These are phyloP conservation scores for Cryptococcus sp. DNA, from an alignment of 1,284 basidiomycete species.

Conservation along the genomic window DNA sequence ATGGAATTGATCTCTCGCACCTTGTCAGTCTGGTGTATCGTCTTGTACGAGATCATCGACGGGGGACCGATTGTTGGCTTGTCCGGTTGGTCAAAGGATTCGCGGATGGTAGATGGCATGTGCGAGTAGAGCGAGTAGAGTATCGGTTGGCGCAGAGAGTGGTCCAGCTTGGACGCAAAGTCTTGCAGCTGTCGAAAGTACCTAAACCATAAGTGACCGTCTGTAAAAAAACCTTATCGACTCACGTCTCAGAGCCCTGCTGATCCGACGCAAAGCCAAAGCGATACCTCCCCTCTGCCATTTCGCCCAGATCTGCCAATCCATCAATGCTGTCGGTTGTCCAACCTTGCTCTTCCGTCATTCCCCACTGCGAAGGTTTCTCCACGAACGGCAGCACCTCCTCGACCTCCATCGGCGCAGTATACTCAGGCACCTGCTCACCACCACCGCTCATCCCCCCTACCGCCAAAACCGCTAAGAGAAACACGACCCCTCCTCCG, in stretches of 20 bases:
- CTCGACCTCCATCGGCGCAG: not conserved
- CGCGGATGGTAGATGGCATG: constrained; percentile 13
- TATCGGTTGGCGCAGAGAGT: constrained; percentile 10
- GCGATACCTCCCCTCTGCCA: constrained; percentile 21
- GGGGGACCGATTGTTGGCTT: constrained; percentile 1
- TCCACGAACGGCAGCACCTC: not conserved
- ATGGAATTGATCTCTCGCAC: constrained; percentile 1
- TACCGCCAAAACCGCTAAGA: not conserved
- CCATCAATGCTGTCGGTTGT: not conserved
- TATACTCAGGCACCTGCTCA: too few relatives aligned
- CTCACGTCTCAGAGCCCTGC: constrained; percentile 18
- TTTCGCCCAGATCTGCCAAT: constrained; percentile 20
- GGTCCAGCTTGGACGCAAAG: constrained; percentile 13
- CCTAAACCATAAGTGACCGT: constrained; percentile 2
- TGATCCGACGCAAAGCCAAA: constrained; percentile 12
- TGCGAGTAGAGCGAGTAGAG: constrained; percentile 13
- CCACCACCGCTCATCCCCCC: not conserved
- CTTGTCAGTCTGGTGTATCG: constrained; percentile 41
- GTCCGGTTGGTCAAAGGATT: constrained; percentile 6
- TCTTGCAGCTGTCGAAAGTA: constrained; percentile 21
- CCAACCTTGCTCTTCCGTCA: constrained; percentile 24
- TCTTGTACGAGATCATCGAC: constrained; percentile 28
- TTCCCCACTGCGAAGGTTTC: constrained; percentile 11
- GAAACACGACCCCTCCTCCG: not conserved
- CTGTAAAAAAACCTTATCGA: not conserved